Evolutionary conservation across 805 yeast species (phyloP), one percentile per base, ranked within the genome.

Genomic region (Priceomyces medius): DNA sequence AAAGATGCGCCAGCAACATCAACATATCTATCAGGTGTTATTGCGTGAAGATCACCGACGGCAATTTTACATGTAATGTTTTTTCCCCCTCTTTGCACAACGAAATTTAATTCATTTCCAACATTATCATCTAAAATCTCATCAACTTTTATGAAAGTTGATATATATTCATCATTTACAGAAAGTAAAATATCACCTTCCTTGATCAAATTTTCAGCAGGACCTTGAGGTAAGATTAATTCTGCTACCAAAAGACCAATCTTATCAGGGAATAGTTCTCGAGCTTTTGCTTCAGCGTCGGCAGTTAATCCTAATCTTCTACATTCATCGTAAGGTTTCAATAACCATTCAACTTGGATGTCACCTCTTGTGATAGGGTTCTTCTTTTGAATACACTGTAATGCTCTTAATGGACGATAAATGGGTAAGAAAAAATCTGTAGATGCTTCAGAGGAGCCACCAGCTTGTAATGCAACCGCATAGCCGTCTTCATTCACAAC

Each of bases 391-490:
- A 89, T 64, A 54, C 96, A 87, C 45, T 68, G 68, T 48, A 90
- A 73, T 0, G 97, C 96, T 48, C 97, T 77, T 46, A 79, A 64
- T 2, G 90, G 95, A 56, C 97, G 73, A 61, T 81, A 82, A 6
- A 90, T 79, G 0, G 97, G 97, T 38, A 90, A 64, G 58, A 90
- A 90, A 66, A 87, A 90, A 66, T 90, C 97, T 0, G 97, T 90
- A 0, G 97, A 87, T 1, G 96, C 90, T 50, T 86, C 93, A 1
- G 89, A 78, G 5, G 86, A 79, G 2, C 97, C 97, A 56, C 97
- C 97, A 2, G 97, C 97, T 63, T 88, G 96, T 39, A 90, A 67
- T 0, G 97, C 97, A 14, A 90, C 87, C 0, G 91, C 96, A 55
- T 80, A 64, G 2, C 97, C 97, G 51, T 85, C 83, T 33, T 84